Evolutionary conservation across 2,329 filamentous ascomycete species (phyloP).

Genomic region (Metarhizium robertsii): DNA sequence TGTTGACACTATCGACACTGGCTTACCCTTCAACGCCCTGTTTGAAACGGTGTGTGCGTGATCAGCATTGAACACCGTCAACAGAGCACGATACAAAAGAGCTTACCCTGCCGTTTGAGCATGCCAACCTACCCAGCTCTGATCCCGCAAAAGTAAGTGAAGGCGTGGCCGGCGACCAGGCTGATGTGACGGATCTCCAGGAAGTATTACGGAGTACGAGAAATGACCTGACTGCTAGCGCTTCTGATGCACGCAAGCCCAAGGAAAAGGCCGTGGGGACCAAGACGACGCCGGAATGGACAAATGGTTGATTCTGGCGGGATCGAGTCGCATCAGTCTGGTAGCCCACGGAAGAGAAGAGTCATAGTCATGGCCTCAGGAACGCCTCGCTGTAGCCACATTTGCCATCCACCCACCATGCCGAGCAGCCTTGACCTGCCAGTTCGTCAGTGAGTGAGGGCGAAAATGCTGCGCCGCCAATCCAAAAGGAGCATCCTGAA

Average conservation of each 20-base stretch:
- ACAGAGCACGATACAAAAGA: background rate
- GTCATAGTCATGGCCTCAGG: conserved; percentile 1
- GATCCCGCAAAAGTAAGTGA: too few species aligned
- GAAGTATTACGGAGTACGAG: background rate
- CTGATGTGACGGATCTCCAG: background rate
- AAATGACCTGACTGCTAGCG: background rate
- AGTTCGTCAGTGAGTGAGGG: background rate
- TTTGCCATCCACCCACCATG: background rate
- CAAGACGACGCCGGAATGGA: background rate
- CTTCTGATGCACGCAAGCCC: background rate
- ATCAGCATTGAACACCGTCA: background rate
- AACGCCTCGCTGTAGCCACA: background rate
- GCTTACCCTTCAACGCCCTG: background rate
- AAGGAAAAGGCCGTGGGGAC: background rate
- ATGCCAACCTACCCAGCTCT: background rate
- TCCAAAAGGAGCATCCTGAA: background rate
- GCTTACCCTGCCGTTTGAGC: background rate
- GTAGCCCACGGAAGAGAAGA: background rate
- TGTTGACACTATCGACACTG: background rate
- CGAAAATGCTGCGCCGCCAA: background rate
- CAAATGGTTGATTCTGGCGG: background rate
- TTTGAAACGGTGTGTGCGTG: background rate
- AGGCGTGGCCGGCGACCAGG: background rate
- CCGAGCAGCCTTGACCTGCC: too few species aligned
- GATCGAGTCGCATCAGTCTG: background rate